Evolutionary conservation across 2,329 filamentous ascomycete species (phyloP).

Genomic region (Neoascochyta sp.): DNA sequence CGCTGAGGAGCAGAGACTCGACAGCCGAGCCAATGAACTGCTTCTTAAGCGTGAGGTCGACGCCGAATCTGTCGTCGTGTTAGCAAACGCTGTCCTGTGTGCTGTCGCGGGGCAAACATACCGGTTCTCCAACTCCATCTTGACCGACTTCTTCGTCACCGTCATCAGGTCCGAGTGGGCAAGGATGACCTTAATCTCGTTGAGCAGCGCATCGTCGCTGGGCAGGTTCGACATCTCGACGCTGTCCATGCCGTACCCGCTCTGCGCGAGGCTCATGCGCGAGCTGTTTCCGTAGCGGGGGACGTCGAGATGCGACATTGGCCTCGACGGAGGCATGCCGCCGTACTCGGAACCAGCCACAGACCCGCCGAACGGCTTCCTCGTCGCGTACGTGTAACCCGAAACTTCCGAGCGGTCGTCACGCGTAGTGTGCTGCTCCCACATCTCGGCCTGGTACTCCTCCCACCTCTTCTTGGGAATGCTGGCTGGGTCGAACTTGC

Average conservation of each 20-base stretch:
- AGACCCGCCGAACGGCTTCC: slow-evolving; percentile 55
- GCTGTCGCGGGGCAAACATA: slow-evolving; percentile 16
- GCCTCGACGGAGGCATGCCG: slow-evolving; percentile 48
- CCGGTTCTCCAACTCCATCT: slow-evolving; percentile 83
- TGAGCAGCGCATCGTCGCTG: slow-evolving; percentile 81
- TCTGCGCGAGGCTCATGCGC: slow-evolving; percentile 58
- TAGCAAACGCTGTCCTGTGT: slow-evolving; percentile 8
- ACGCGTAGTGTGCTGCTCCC: slow-evolving; percentile 86
- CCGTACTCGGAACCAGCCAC: slow-evolving; percentile 62
- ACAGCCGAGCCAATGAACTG: slow-evolving; percentile 67
- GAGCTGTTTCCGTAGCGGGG: slow-evolving; percentile 46
- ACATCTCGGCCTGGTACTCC: slow-evolving; percentile 96
- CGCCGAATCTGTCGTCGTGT: slow-evolving; percentile 59
- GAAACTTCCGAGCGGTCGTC: slow-evolving; percentile 84
- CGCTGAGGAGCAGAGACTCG: slow-evolving; percentile 19
- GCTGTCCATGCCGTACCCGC: slow-evolving; percentile 43
- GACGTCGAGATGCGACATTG: slow-evolving; percentile 59
- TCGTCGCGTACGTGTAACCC: slow-evolving; percentile 92
- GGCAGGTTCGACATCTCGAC: slow-evolving; percentile 77
- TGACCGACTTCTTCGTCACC: slow-evolving; percentile 98
- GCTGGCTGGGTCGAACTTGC: slow-evolving; percentile 88
- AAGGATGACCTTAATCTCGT: slow-evolving; percentile 92
- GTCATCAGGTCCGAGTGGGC: slow-evolving; percentile 92
- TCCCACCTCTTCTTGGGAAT: slow-evolving; percentile 99
- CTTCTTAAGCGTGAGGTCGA: slow-evolving; percentile 80